phyloP scores from a whole-genome alignment of 208 protist genomes.

The Trypanosoma rangeli region DNA sequence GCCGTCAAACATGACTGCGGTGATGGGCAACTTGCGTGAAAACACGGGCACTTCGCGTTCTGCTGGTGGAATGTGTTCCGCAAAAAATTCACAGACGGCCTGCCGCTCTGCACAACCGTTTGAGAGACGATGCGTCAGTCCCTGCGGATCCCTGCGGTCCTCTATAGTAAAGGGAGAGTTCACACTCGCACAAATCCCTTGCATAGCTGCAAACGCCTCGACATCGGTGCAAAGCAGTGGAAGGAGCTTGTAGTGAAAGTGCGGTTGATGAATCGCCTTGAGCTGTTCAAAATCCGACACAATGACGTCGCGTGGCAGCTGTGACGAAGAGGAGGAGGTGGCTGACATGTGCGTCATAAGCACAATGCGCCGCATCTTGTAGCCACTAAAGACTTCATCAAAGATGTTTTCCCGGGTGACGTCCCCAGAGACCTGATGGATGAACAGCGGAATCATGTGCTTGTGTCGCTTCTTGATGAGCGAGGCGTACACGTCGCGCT shows the following conservation, averaged over 20 bases:
- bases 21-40: conserved; percentile 57
- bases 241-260: conserved; percentile 80
- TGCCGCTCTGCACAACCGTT: conserved; percentile 47
- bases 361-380: conserved; percentile 62
- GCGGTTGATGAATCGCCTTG: conserved; percentile 58
- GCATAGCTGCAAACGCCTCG: conserved; percentile 71
- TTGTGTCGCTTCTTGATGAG: conserved; percentile 66
- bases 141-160: conserved; percentile 54
- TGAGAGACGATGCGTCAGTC: conserved; percentile 50
- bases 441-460: conserved; percentile 52
- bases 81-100: conserved; percentile 62
- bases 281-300: conserved; percentile 63
- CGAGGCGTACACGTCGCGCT: conserved; percentile 79
- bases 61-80: conserved; percentile 36
- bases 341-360: conserved; percentile 77
- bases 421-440: conserved; percentile 68
- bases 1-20: conserved; percentile 55
- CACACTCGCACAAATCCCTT: conserved; percentile 51
- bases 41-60: conserved; percentile 48
- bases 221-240: conserved; percentile 65
- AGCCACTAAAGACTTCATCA: conserved; percentile 65
- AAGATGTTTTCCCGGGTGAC: conserved; percentile 67
- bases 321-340: conserved; percentile 19
- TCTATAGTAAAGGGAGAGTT: conserved; percentile 63
- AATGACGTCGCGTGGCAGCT: conserved; percentile 62